phyloP scores from a whole-genome alignment of 495 filamentous ascomycete genomes.

The Penicillium nucicola region DNA sequence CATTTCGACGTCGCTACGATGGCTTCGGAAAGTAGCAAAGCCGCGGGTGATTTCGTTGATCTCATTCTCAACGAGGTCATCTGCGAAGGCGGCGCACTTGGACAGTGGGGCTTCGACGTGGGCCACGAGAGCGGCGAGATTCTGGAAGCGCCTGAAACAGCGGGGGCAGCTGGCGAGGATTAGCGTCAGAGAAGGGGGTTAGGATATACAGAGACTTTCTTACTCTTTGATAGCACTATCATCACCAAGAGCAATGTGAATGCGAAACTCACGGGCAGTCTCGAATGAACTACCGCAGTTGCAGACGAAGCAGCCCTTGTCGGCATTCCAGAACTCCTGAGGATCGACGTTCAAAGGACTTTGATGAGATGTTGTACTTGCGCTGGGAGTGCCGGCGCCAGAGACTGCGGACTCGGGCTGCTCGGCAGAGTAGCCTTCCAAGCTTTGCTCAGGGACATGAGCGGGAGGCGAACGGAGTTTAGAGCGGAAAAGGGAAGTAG shows the following conservation, averaged over 20 bases:
- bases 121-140: conserved; percentile 37
- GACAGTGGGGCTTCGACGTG: conserved; percentile 46
- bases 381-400: too few species aligned
- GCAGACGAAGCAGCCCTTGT: conserved; percentile 20
- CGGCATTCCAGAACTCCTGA: conserved; percentile 20
- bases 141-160: conserved; percentile 45
- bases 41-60: conserved; percentile 50
- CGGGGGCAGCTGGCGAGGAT: conserved; percentile 39
- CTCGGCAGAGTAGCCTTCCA: too few species aligned
- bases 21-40: conserved; percentile 25
- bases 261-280: conserved; percentile 5
- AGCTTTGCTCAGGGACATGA: too few species aligned
- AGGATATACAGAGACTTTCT: too few species aligned
- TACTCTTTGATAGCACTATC: not conserved
- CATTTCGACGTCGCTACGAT: not conserved
- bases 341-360: conserved; percentile 11
- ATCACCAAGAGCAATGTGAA: not conserved
- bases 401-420: too few species aligned
- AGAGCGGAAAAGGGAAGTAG: too few species aligned
- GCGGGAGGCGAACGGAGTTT: too few species aligned
- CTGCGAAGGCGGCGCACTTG: conserved; percentile 41
- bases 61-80: conserved; percentile 31
- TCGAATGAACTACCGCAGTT: conserved; percentile 22
- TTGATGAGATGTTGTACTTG: not conserved
- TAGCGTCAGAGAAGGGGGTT: too few species aligned